Percentiles rank a stretch among this genome's conserved stretches.
Conservation (phyloP, 352 stramenopile species). For the Peronospora tabacina region DNA sequence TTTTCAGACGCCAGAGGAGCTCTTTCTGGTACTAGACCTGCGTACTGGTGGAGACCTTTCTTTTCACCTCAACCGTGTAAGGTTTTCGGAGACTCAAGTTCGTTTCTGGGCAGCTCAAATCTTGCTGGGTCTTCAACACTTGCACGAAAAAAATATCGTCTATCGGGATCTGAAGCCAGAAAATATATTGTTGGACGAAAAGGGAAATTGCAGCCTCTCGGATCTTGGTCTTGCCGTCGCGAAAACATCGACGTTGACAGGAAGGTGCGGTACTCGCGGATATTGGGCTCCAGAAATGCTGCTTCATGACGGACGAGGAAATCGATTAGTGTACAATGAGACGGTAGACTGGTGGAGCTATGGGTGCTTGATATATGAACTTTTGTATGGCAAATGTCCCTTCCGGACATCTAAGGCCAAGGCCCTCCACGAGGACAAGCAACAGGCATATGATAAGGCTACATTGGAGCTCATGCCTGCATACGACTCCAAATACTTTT, state of each 20-base stretch:
- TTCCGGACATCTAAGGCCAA: slow-evolving; percentile 93
- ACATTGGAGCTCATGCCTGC: slow-evolving; percentile 69
- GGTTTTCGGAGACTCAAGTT: slow-evolving; percentile 65
- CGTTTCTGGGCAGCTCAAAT: slow-evolving; percentile 81
- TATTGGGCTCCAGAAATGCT: slow-evolving; percentile 98
- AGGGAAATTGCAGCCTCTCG: slow-evolving; percentile 93
- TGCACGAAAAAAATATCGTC: slow-evolving; percentile 88
- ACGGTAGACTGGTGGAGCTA: slow-evolving; percentile 97
- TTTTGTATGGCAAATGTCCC: slow-evolving; percentile 94
- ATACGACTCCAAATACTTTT: slow-evolving; percentile 80
- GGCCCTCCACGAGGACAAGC: slow-evolving; percentile 88
- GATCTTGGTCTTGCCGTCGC: slow-evolving; percentile 95
- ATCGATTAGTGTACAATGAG: slow-evolving; percentile 91
- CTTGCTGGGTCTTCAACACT: slow-evolving; percentile 63
- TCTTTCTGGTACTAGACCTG: slow-evolving; percentile 96
- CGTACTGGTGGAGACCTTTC: slow-evolving; percentile 94
- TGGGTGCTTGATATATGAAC: slow-evolving; percentile 95
- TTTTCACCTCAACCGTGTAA: slow-evolving; percentile 66
- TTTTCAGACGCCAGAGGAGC: slow-evolving; percentile 91
- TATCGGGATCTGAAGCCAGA: slow-evolving; percentile 87
- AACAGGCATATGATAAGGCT: slow-evolving; percentile 79
- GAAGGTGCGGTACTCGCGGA: slow-evolving; percentile 62
- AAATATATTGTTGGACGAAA: slow-evolving; percentile 89
- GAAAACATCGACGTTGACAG: slow-evolving; percentile 81
- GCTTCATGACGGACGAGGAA: slow-evolving; percentile 81